A percentile compares a stretch with the other conserved stretches of the same genome.
These are phyloP conservation scores for Aureobasidium namibiae DNA, from an alignment of 2,329 filamentous ascomycete genomes.

Conservation along the genomic window DNA sequence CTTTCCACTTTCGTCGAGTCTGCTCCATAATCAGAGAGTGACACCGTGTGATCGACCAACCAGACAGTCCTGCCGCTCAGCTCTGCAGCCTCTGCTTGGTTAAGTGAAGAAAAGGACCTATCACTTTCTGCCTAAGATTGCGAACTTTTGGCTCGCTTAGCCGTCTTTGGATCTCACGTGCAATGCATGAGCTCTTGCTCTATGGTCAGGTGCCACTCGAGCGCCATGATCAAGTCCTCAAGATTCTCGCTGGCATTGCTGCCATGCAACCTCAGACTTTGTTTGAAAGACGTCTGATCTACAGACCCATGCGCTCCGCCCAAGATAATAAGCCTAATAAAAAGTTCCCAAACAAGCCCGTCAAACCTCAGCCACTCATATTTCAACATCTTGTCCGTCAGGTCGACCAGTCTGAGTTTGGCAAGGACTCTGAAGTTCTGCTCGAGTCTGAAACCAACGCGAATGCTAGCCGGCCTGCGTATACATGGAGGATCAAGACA, in stretches of 20 bases:
- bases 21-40: not conserved
- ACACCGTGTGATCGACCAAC: not conserved
- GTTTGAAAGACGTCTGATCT: slow-evolving; percentile 50
- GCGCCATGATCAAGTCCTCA: slow-evolving; percentile 52
- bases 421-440: not conserved
- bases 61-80: not conserved
- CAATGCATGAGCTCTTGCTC: slow-evolving; percentile 56
- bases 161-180: not conserved
- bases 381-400: slow-evolving; percentile 16
- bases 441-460: slow-evolving; percentile 10
- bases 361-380: slow-evolving; percentile 13
- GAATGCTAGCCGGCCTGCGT: slow-evolving; percentile 13
- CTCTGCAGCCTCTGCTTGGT: not conserved
- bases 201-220: slow-evolving; percentile 50
- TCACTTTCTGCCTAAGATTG: not conserved
- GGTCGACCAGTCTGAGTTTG: slow-evolving; percentile 31
- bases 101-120: not conserved
- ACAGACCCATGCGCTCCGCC: slow-evolving; percentile 39
- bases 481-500: slow-evolving; percentile 3
- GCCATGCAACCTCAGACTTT: slow-evolving; percentile 51
- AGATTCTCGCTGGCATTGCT: slow-evolving; percentile 53
- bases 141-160: not conserved
- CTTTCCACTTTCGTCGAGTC: not conserved
- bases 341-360: slow-evolving; percentile 19
- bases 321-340: slow-evolving; percentile 34